Base-by-base conservation (phyloP, 371 early-diverging fungal species). In the Globomyces sp. region DNA sequence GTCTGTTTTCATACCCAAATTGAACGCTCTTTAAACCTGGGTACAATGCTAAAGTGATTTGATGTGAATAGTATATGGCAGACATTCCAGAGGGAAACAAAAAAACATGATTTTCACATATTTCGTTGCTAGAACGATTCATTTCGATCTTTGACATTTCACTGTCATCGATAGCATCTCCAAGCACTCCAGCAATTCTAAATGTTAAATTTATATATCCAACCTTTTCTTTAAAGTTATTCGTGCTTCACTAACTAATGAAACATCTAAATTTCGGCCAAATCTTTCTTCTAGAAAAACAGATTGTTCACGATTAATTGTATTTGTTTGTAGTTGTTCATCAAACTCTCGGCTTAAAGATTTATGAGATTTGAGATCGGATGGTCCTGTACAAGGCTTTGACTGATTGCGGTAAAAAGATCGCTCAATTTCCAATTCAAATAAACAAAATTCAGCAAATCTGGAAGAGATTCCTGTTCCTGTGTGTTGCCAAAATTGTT, bases 401-500 rank as follows among this genome's bases (percentile, higher is more conserved):
- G 8, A 40, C 39, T n/a, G 57, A 9, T 66, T 2, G 67, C 64
- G 46, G 66, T 4, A 43, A 72, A 77, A 58, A 72, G 55, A 36
- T 1, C 24, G 39, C 10, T 13, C 10, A 4, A 41, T n/a, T 41
- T 81, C 85, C 64, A 91, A 70, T 13, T 91, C 74, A 44, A 83
- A 73, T 63, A 96, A 74, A 66, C 90, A 89, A 63, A 89, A 85
- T 46, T 90, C 89, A 0, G 98, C 98, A 74, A 89, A 83, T 42
- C 98, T 89, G 0, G 93, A 91, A 1, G 91, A 86, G 46, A 97
- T 84, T 58, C 88, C 91, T 48, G 91, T 91, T 34, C 98, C 98
- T 1, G 92, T 74, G 72, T 95, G 96, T 75, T 96, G 96, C 98
- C 98, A 97, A 66, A 87, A 95, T 76, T 85, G 87, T 69, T 94